Percentiles rank a stretch among this genome's conserved stretches.
Conservation (phyloP, 805 yeast species). For the Teunomyces cretensis region DNA sequence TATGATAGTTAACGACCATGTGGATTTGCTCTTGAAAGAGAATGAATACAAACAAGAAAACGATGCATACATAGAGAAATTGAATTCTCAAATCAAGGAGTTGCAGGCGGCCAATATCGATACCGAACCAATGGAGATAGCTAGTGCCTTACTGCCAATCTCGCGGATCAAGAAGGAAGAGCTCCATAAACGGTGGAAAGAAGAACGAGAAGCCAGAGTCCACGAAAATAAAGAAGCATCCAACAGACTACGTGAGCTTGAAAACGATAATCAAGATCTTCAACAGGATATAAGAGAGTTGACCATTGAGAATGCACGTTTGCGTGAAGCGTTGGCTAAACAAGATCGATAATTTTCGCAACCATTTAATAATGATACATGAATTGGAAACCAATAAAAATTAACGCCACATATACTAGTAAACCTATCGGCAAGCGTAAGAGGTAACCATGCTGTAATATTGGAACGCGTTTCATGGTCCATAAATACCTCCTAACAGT, state of each 20-base stretch:
- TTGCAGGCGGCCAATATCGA: conserved; percentile 14
- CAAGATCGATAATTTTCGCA: conserved; percentile 2
- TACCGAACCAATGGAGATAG: conserved; percentile 8
- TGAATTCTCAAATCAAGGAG: conserved; percentile 26
- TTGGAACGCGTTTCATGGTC: no score
- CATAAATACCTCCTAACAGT: no score
- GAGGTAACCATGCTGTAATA: no score
- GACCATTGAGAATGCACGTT: background rate
- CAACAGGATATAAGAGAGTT: background rate
- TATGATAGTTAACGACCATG: conserved; percentile 58
- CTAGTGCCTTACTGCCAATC: conserved; percentile 1
- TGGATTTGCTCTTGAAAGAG: conserved; percentile 37
- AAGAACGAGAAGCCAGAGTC: conserved; percentile 68
- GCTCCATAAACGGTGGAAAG: conserved; percentile 62
- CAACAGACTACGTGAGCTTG: conserved; percentile 51
- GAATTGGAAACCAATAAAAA: background rate
- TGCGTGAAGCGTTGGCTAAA: background rate
- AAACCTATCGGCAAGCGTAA: background rate
- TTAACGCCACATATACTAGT: background rate
- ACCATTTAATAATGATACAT: conserved; percentile 1
- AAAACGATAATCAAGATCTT: conserved; percentile 45
- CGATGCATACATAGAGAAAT: conserved; percentile 21
- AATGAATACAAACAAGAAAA: conserved; percentile 21
- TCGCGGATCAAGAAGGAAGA: conserved; percentile 39
- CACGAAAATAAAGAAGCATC: conserved; percentile 60